Conservation (phyloP, 2,329 filamentous ascomycete genomes). For the Colletotrichum musae region DNA sequence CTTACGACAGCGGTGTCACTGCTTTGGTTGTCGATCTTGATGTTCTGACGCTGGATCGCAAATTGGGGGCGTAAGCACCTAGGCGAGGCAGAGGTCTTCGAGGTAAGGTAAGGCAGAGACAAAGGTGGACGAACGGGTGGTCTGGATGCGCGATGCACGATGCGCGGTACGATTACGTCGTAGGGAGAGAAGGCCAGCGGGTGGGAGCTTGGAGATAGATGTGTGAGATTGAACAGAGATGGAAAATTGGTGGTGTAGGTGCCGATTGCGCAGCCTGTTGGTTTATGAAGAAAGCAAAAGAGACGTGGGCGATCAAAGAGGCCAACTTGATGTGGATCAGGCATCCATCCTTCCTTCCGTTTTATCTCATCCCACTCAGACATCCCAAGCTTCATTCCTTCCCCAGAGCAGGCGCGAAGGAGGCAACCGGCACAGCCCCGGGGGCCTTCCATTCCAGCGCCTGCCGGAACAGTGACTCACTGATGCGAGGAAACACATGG, state of each 20-base stretch:
- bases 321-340: constrained; percentile 2
- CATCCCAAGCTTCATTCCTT: no score
- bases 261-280: background rate
- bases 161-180: constrained; percentile 16
- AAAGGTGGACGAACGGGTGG: background rate
- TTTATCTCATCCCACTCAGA: background rate
- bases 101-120: background rate
- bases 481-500: no score
- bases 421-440: no score
- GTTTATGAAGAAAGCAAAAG: constrained; percentile 11
- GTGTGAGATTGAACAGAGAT: background rate
- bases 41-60: background rate
- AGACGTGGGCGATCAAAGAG: background rate
- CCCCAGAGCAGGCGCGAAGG: no score
- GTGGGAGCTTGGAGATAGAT: background rate
- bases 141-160: background rate
- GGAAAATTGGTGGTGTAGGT: background rate
- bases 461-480: no score
- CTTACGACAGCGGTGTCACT: no score
- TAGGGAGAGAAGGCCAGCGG: background rate
- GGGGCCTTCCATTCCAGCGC: no score
- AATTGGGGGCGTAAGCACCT: background rate
- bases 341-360: constrained; percentile 11
- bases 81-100: background rate
- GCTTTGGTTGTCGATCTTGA: no score